phyloP scores from a whole-genome alignment of 352 stramenopile genomes.

The Pythium coloratum region DNA sequence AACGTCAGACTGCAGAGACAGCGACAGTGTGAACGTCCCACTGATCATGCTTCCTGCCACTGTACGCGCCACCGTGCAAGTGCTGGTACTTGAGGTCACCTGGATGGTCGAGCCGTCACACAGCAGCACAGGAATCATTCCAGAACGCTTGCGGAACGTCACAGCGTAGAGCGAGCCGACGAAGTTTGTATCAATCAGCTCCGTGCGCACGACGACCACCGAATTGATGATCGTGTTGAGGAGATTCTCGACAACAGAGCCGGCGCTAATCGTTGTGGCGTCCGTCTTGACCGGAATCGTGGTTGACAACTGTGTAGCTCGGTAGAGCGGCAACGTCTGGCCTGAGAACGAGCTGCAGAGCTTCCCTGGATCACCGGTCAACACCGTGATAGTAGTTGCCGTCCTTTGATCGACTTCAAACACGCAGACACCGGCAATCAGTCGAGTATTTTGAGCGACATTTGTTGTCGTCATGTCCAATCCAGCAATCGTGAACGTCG shows the following conservation, averaged over 20 bases:
- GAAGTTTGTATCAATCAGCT: constrained; percentile 44
- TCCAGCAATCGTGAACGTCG: constrained; percentile 43
- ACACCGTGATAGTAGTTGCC: constrained; percentile 38
- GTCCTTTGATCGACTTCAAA: constrained; percentile 45
- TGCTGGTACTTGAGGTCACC: constrained; percentile 28
- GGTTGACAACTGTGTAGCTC: constrained; percentile 43
- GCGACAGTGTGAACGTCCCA: constrained; percentile 59
- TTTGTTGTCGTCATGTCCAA: constrained; percentile 8
- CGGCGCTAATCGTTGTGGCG: constrained; percentile 36
- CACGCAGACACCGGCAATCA: constrained; percentile 59
- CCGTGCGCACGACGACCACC: constrained; percentile 40
- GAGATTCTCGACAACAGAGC: constrained; percentile 39
- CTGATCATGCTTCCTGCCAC: constrained; percentile 64
- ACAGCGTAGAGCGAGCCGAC: constrained; percentile 64
- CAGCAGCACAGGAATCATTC: constrained; percentile 52
- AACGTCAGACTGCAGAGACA: constrained; percentile 44
- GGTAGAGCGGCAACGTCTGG: constrained; percentile 49
- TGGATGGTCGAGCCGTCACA: constrained; percentile 39
- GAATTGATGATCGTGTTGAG: constrained; percentile 58
- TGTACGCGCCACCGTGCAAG: constrained; percentile 39
- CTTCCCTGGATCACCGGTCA: constrained; percentile 41
- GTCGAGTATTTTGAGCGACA: constrained; percentile 26
- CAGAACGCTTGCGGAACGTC: constrained; percentile 62
- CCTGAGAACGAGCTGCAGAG: constrained; percentile 54
- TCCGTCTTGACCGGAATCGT: constrained; percentile 47